Conservation (phyloP, 345 rosid genomes). For the Linum tenue region DNA sequence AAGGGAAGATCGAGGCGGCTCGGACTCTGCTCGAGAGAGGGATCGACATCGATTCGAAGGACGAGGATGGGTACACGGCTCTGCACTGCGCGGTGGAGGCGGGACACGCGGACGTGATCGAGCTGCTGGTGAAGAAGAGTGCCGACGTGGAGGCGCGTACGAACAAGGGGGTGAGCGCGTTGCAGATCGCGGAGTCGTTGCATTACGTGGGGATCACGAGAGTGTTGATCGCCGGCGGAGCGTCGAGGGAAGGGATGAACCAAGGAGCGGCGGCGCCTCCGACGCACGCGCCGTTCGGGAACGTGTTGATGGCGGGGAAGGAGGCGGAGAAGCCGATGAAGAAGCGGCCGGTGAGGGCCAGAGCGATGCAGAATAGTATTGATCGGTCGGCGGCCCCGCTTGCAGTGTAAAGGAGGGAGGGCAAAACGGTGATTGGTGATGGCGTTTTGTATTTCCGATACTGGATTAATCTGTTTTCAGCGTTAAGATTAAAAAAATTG, state of each 20-base stretch:
- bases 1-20: conserved; percentile 36
- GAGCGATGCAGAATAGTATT: conserved; percentile 30
- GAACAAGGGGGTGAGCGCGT: conserved; percentile 31
- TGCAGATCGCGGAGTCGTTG: conserved; percentile 49
- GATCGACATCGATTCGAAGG: conserved; percentile 39
- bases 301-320: conserved; percentile 10
- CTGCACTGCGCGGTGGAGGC: conserved; percentile 55
- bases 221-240: conserved; percentile 39
- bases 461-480: no score
- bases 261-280: background rate
- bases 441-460: no score
- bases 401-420: conserved; percentile 27
- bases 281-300: conserved; percentile 3
- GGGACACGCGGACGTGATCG: conserved; percentile 42
- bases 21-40: conserved; percentile 41
- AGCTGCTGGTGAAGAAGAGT: conserved; percentile 47
- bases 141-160: conserved; percentile 48
- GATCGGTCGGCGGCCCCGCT: conserved; percentile 25
- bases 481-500: no score
- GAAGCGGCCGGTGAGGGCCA: conserved; percentile 23
- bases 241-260: conserved; percentile 22
- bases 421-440: background rate
- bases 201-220: conserved; percentile 47
- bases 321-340: conserved; percentile 11
- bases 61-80: conserved; percentile 61